A percentile compares a stretch with the other conserved stretches of the same genome.
phyloP scores from a whole-genome alignment of 495 filamentous ascomycete species.

The Hypoxylon fragiforme region DNA sequence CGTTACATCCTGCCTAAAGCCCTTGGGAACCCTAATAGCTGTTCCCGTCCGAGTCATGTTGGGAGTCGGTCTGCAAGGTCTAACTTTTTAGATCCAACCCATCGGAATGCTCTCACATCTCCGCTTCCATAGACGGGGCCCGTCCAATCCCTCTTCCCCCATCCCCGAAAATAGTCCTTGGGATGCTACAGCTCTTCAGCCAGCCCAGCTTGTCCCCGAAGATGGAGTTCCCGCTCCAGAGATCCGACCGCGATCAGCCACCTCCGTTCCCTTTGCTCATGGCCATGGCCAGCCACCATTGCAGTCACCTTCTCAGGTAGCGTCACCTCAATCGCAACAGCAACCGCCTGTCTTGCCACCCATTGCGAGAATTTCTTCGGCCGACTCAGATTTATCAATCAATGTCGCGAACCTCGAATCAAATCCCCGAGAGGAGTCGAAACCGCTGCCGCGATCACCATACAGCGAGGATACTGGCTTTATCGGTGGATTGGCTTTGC shows the following conservation, averaged over 20 bases:
- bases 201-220: slow-evolving; percentile 40
- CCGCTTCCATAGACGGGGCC: slow-evolving; percentile 56
- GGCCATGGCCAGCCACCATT: slow-evolving; percentile 28
- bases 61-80: slow-evolving; percentile 24
- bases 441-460: slow-evolving; percentile 29
- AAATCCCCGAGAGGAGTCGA: slow-evolving; percentile 36
- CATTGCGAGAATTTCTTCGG: slow-evolving; percentile 49
- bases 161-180: slow-evolving; percentile 45
- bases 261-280: slow-evolving; percentile 36
- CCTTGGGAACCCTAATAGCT: slow-evolving; percentile 5
- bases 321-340: slow-evolving; percentile 12
- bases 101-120: slow-evolving; percentile 57
- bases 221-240: slow-evolving; percentile 45
- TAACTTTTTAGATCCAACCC: slow-evolving; percentile 35
- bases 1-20: slow-evolving; percentile 3
- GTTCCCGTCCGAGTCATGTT: slow-evolving; percentile 25
- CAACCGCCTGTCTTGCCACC: slow-evolving; percentile 48
- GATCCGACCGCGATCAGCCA: slow-evolving; percentile 45
- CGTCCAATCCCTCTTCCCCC: slow-evolving; percentile 57
- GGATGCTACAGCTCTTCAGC: slow-evolving; percentile 43
- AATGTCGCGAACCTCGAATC: slow-evolving; percentile 19
- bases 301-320: no score
- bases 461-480: slow-evolving; percentile 40
- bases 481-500: slow-evolving; percentile 47
- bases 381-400: slow-evolving; percentile 35